Base-by-base conservation (phyloP, 441 rosid genomes). In the Metrosideros polymorpha region DNA sequence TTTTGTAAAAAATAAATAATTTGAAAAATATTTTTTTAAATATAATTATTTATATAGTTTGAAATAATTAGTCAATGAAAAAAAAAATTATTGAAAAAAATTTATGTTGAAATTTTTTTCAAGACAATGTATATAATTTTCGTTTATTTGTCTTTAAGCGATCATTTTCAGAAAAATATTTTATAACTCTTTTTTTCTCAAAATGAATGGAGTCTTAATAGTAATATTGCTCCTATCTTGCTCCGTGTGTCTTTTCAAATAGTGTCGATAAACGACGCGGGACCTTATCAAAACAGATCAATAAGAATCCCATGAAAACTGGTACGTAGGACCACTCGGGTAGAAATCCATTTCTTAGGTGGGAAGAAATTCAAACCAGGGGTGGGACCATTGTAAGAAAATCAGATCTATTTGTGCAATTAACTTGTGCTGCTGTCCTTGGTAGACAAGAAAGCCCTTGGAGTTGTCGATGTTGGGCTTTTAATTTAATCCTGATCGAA, bases 11-110 rank as follows among this genome's bases (percentile, higher is more conserved):
- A 27, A 12, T 56, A 56, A 56, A 12, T 56, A 1, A 56, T 27
- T 12, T 12, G 0, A 1, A 56, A 12, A 24, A 27, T 5, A 56
- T 56, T 56, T 2, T 2, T 7, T 27, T 56, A 27, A 56, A 56
- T 3, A 3, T n/a, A 1, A 0, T n/a, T 1, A 7, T 0, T n/a
- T 13, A 29, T 57, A 6, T 57, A 57, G 15, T 8, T n/a, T 6
- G 6, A 6, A n/a, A 6, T 57, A 18, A 13, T 1, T 25, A 25
- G 14, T 9, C 9, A 52, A 52, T 19, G n/a, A n/a, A n/a, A n/a
- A 3, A 7, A 19, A 52, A 52, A 52, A 19, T 25, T 55, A 55
- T 13, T 1, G 4, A 57, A 6, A 12, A 57, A 6, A 57, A 57
- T 57, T n/a, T 57, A 57, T n/a, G 3, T 1, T 6, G 4, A 57